Base-by-base conservation (phyloP, 164 flowering plant species). In the Aristolochia fimbriata region DNA sequence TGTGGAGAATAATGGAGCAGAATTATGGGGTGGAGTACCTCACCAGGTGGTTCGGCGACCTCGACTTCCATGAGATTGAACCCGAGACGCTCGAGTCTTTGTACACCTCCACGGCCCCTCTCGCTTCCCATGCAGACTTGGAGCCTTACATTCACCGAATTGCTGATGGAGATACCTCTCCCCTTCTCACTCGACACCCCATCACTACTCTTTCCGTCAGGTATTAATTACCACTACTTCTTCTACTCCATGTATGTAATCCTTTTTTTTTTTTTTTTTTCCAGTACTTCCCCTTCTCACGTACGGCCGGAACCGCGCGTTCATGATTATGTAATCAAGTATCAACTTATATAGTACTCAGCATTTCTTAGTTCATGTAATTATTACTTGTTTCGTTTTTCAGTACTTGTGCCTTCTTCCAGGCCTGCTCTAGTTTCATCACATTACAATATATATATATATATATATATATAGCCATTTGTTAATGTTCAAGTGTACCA, bases 101-200 rank as follows among this genome's bases (percentile, higher is more conserved):
- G 6, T 84, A 68, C 71, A 80, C 76, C 6, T 73, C 82, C 46
- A 62, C 69, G 57, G 91, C 87, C 9, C 97, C 97, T 27, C 73
- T 90, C 19, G 78, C 68, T 21, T 72, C 85, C 50, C 87, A 86
- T 78, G 83, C 78, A 55, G 96, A 84, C 70, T 65, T 85, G 22
- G 91, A 85, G 31, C 78, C 84, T 51, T 85, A 80, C 54, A 87
- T 92, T 65, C 79, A 74, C 47, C 70, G 83, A 67, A 87, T 89
- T 62, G 80, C 69, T 0, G 86, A 88, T 66, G 98, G 98, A 20
- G 85, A 85, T 30, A 13, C 27, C 41, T 78, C 83, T 0, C 77
- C 87, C 2, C 57, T 87, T 64, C 88, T 92, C 52, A 92, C 96
- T 19, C 82, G 84, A 47, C 77, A 78, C 19, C 89, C 87, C 27